These are phyloP conservation scores for Cardamine chenopodiifolia DNA, from an alignment of 345 rosid species.

Conservation along the genomic window DNA sequence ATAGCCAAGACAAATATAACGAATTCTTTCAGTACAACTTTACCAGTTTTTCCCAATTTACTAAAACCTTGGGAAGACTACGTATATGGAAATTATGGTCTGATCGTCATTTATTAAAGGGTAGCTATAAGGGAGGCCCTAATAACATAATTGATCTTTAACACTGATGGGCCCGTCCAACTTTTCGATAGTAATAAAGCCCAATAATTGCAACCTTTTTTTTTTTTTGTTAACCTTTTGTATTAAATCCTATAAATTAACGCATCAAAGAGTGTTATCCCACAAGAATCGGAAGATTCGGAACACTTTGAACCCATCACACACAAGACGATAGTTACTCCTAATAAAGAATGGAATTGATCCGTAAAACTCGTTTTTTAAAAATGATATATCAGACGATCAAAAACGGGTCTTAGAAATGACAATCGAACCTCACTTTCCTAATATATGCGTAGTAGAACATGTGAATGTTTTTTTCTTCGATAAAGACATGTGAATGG, in stretches of 20 bases:
- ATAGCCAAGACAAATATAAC: not conserved
- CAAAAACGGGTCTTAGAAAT: too few relatives aligned
- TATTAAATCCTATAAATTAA: not conserved
- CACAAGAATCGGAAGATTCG: not conserved
- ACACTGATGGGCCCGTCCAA: constrained; percentile 22
- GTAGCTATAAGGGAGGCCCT: constrained; percentile 19
- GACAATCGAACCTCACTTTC: not conserved
- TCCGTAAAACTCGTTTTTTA: not conserved
- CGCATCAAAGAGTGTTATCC: not conserved
- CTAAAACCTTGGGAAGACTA: not conserved
- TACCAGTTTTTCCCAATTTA: not conserved
- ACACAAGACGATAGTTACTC: not conserved
- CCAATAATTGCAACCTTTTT: constrained; percentile 7
- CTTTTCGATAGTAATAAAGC: not conserved
- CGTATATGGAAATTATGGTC: not conserved
- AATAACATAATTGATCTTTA: not conserved
- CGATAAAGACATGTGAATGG: not conserved
- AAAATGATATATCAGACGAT: not conserved
- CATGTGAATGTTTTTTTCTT: not conserved
- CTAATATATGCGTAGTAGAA: not conserved
- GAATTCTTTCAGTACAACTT: not conserved
- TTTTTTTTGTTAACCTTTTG: not conserved
- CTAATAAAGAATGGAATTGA: not conserved
- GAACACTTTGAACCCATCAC: not conserved
- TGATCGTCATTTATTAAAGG: constrained; percentile 15